A percentile compares a stretch with the other conserved stretches of the same genome.
phyloP scores from a whole-genome alignment of 2,329 filamentous ascomycete species.

The Clonostachys sp. region DNA sequence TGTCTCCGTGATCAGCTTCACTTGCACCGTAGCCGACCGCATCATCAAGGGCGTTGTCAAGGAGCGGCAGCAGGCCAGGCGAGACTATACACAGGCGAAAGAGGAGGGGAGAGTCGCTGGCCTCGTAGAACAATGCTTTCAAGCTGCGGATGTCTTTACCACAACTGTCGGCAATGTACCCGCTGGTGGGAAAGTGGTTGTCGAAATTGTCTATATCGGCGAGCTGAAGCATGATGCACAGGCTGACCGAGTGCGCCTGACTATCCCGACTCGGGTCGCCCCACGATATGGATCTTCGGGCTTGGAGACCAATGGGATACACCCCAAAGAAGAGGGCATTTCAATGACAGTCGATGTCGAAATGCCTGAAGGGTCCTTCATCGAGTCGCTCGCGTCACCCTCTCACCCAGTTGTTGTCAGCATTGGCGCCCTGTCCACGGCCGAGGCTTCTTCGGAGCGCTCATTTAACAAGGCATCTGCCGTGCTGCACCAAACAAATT shows the following conservation, averaged over 20 bases:
- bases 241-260: constrained; percentile 63
- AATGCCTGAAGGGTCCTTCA: constrained; percentile 47
- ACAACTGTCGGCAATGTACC: constrained; percentile 66
- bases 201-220: constrained; percentile 63
- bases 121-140: constrained; percentile 56
- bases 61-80: constrained; percentile 56
- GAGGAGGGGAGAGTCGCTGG: constrained; percentile 56
- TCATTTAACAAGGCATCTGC: constrained; percentile 58
- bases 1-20: constrained; percentile 64
- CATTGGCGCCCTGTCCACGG: constrained; percentile 48
- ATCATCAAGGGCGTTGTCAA: constrained; percentile 62
- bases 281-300: constrained; percentile 53
- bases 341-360: constrained; percentile 26
- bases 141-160: constrained; percentile 63
- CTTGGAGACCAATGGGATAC: background rate
- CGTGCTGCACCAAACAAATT: constrained; percentile 45
- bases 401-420: constrained; percentile 63
- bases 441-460: constrained; percentile 34
- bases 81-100: constrained; percentile 55
- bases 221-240: constrained; percentile 70
- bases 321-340: constrained; percentile 8
- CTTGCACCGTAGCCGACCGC: constrained; percentile 56
- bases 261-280: constrained; percentile 61
- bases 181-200: constrained; percentile 47
- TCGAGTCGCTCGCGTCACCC: constrained; percentile 61